These are phyloP conservation scores for Lichtheimia ornata DNA, from an alignment of 371 early-diverging fungal species.

Conservation along the genomic window DNA sequence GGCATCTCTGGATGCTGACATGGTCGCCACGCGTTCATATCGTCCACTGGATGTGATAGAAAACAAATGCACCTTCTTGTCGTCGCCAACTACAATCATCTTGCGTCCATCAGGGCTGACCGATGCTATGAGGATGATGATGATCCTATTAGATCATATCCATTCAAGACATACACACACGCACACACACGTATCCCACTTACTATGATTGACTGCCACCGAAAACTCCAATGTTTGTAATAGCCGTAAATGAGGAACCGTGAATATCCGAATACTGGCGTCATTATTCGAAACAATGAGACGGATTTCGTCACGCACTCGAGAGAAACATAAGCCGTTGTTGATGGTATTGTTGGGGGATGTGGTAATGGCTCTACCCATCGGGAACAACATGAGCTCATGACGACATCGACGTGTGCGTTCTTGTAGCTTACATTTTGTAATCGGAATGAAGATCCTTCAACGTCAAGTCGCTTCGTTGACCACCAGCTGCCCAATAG, in stretches of 20 bases:
- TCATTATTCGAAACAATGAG: slow-evolving; percentile 93
- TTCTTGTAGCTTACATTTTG: slow-evolving; percentile 40
- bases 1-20: slow-evolving; percentile 59
- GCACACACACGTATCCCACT: not conserved
- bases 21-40: slow-evolving; percentile 66
- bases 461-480: slow-evolving; percentile 83
- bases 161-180: not conserved
- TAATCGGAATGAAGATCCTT: slow-evolving; percentile 72
- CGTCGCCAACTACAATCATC: slow-evolving; percentile 85
- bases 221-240: slow-evolving; percentile 74
- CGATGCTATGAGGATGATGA: slow-evolving; percentile 45
- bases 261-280: slow-evolving; percentile 85
- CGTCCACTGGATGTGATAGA: slow-evolving; percentile 60
- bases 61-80: slow-evolving; percentile 79
- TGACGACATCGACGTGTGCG: too few species aligned
- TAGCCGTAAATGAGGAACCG: slow-evolving; percentile 70
- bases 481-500: slow-evolving; percentile 90
- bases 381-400: too few species aligned
- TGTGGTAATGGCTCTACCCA: slow-evolving; percentile 65
- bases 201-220: slow-evolving; percentile 84
- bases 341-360: slow-evolving; percentile 89
- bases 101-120: slow-evolving; percentile 82
- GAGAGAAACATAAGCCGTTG: slow-evolving; percentile 83
- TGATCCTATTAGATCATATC: not conserved
- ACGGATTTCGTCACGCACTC: slow-evolving; percentile 63